Evolutionary conservation across 495 filamentous ascomycete genomes (phyloP).

Genomic region (Xylaria castorea): DNA sequence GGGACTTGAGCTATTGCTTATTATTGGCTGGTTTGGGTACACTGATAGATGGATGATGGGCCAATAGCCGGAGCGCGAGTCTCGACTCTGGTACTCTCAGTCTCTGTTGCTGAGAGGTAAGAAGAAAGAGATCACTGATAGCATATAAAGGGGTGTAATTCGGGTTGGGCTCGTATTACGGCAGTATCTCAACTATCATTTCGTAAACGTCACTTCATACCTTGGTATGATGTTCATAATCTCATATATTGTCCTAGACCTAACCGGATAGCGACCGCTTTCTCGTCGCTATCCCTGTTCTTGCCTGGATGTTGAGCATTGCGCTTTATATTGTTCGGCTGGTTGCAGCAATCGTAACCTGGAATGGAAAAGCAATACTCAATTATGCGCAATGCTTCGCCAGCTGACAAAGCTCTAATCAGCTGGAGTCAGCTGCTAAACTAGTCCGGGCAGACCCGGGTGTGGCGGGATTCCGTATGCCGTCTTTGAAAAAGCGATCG

Average conservation of each 20-base stretch:
- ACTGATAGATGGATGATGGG: background rate
- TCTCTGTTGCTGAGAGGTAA: background rate
- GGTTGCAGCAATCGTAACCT: background rate
- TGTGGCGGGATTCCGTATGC: background rate
- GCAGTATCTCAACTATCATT: background rate
- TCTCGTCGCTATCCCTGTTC: background rate
- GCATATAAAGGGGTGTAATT: background rate
- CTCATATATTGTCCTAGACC: background rate
- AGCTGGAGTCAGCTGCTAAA: background rate
- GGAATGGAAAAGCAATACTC: background rate
- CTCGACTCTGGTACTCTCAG: background rate
- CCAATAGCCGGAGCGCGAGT: background rate
- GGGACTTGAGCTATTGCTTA: conserved; percentile 3
- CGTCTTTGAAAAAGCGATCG: background rate
- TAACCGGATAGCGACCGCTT: background rate
- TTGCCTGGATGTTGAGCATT: background rate
- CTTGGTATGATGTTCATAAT: background rate
- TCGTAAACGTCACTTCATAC: background rate
- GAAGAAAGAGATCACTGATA: background rate
- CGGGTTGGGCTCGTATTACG: background rate
- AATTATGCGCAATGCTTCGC: background rate
- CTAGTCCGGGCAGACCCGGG: background rate
- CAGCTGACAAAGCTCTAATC: background rate
- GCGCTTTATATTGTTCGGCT: background rate
- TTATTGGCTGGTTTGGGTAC: background rate